phyloP scores from a whole-genome alignment of 768 basidiomycete species.

The Nidula microcarpa region DNA sequence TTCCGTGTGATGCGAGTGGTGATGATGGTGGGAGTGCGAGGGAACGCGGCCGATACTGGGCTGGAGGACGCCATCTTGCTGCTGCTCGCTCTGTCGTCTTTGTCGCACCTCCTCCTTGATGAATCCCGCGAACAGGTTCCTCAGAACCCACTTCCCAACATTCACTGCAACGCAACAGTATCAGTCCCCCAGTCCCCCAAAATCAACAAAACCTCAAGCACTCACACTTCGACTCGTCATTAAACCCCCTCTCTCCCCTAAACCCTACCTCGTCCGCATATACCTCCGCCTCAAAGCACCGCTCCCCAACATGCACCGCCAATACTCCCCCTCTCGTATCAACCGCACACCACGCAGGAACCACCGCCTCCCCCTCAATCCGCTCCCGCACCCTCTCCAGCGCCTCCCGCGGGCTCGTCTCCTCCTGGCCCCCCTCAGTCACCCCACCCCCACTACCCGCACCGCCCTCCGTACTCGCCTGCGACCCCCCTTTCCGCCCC shows the following conservation, averaged over 20 bases:
- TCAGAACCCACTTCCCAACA: slow-evolving; percentile 86
- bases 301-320: slow-evolving; percentile 82
- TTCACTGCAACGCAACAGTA: slow-evolving; percentile 55
- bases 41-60: slow-evolving; percentile 15
- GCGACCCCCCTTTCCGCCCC: slow-evolving; percentile 16
- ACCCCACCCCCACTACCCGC: slow-evolving; percentile 27
- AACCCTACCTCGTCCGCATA: slow-evolving; percentile 91
- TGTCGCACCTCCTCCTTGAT: slow-evolving; percentile 60
- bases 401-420: slow-evolving; percentile 80
- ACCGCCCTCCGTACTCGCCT: slow-evolving; percentile 49
- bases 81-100: slow-evolving; percentile 14
- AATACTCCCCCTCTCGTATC: slow-evolving; percentile 91
- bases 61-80: slow-evolving; percentile 8
- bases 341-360: slow-evolving; percentile 79
- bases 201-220: slow-evolving; percentile 10
- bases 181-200: not conserved
- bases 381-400: slow-evolving; percentile 84
- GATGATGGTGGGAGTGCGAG: slow-evolving; percentile 6
- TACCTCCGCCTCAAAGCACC: slow-evolving; percentile 91
- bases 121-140: slow-evolving; percentile 81
- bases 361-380: slow-evolving; percentile 93
- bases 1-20: not conserved
- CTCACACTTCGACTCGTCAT: slow-evolving; percentile 81
- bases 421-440: slow-evolving; percentile 65
- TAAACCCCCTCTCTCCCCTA: slow-evolving; percentile 52